A percentile compares a stretch with the other conserved stretches of the same genome.
These are phyloP conservation scores for Escallonia herrerae DNA, from an alignment of 129 eudicot genomes.

Conservation along the genomic window DNA sequence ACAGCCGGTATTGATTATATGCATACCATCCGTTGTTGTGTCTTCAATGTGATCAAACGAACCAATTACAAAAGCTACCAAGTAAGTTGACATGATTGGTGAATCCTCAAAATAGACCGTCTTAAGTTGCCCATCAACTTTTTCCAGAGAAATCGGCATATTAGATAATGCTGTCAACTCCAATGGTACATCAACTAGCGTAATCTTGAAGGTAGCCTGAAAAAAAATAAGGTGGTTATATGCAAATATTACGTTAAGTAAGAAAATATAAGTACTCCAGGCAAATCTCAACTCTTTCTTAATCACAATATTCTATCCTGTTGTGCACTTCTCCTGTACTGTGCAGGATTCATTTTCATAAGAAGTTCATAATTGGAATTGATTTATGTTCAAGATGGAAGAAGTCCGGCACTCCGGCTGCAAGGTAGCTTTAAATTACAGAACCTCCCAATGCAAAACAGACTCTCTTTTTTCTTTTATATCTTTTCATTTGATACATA, in stretches of 20 bases:
- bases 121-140: conserved; percentile 23
- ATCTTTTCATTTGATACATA: too few species aligned
- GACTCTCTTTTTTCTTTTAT: too few species aligned
- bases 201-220: conserved; percentile 50
- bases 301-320: not conserved
- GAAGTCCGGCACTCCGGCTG: too few species aligned
- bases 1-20: not conserved
- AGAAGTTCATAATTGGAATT: not conserved
- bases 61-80: conserved; percentile 61
- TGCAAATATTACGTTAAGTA: not conserved
- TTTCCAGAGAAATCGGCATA: conserved; percentile 42
- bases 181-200: conserved; percentile 31
- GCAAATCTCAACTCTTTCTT: too few species aligned
- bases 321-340: not conserved
- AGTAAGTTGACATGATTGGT: conserved; percentile 56
- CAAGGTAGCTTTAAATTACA: too few species aligned
- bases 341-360: not conserved
- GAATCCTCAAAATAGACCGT: conserved; percentile 40
- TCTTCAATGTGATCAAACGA: conserved; percentile 45
- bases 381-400: too few species aligned
- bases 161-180: conserved; percentile 42
- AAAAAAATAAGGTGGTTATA: not conserved
- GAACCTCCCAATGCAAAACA: too few species aligned
- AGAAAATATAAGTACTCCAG: not conserved
- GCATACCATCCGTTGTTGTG: conserved; percentile 35